These are phyloP conservation scores for Penicillium griseofulvum DNA, from an alignment of 2,329 filamentous ascomycete genomes.

Conservation along the genomic window DNA sequence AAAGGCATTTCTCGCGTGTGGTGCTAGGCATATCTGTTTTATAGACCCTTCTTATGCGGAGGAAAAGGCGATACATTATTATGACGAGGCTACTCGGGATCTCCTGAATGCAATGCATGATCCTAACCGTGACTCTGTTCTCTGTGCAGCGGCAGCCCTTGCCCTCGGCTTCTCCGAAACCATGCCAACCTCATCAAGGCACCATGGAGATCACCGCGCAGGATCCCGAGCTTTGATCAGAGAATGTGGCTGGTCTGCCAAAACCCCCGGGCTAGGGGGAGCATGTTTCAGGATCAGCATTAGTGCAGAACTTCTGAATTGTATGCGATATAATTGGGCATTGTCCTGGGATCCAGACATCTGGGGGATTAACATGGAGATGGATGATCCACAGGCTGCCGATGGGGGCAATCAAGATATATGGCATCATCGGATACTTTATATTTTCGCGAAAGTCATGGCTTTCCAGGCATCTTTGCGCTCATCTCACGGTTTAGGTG, in stretches of 20 bases:
- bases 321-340: slow-evolving; percentile 81
- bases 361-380: slow-evolving; percentile 82
- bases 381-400: slow-evolving; percentile 55
- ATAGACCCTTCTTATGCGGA: slow-evolving; percentile 68
- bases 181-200: slow-evolving; percentile 76
- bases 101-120: slow-evolving; percentile 76
- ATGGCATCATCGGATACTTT: slow-evolving; percentile 87
- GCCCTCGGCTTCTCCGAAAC: slow-evolving; percentile 90
- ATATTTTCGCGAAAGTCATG: slow-evolving; percentile 80
- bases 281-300: slow-evolving; percentile 96
- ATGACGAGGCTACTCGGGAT: slow-evolving; percentile 78
- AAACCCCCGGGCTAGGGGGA: slow-evolving; percentile 71
- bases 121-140: slow-evolving; percentile 75
- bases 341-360: slow-evolving; percentile 86
- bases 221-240: slow-evolving; percentile 82
- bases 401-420: slow-evolving; percentile 66
- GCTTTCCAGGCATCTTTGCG: slow-evolving; percentile 76
- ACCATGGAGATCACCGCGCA: slow-evolving; percentile 86
- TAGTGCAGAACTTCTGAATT: slow-evolving; percentile 84
- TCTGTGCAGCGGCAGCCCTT: slow-evolving; percentile 83
- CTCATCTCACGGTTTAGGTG: slow-evolving; percentile 59
- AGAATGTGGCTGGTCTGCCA: slow-evolving; percentile 84
- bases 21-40: slow-evolving; percentile 74
- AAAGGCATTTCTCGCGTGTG: slow-evolving; percentile 85
- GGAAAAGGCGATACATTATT: slow-evolving; percentile 77